phyloP scores from a whole-genome alignment of 148 eudicot species.

The Rhododendron mucronatum region DNA sequence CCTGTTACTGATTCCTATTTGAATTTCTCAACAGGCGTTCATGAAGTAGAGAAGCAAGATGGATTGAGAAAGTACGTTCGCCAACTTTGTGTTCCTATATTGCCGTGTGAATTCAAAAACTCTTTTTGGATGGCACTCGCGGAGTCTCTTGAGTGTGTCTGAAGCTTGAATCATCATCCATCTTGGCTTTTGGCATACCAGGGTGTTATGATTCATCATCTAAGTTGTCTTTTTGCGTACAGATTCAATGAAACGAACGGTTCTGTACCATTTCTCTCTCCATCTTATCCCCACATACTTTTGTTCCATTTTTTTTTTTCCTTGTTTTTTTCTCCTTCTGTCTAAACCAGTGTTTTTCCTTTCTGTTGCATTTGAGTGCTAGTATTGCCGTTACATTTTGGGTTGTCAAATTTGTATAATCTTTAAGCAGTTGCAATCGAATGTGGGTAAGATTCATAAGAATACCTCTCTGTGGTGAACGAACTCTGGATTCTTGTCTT shows the following conservation, averaged over 20 bases:
- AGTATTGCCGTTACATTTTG: background rate
- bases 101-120: background rate
- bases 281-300: background rate
- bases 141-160: background rate
- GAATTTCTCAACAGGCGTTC: background rate
- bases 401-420: background rate
- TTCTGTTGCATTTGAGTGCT: background rate
- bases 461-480: background rate
- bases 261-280: background rate
- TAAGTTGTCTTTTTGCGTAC: background rate
- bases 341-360: background rate
- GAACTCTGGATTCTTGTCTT: background rate
- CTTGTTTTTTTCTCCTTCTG: background rate
- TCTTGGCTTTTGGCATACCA: constrained; percentile 1
- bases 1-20: background rate
- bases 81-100: background rate
- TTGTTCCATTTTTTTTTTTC: background rate
- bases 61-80: too few relatives aligned
- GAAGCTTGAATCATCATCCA: background rate
- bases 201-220: background rate
- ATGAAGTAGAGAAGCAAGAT: background rate
- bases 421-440: background rate
- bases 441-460: background rate
- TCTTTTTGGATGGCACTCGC: background rate
- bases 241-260: background rate